Evolutionary conservation across 768 basidiomycete species (phyloP).

Genomic region (Russula sp.): DNA sequence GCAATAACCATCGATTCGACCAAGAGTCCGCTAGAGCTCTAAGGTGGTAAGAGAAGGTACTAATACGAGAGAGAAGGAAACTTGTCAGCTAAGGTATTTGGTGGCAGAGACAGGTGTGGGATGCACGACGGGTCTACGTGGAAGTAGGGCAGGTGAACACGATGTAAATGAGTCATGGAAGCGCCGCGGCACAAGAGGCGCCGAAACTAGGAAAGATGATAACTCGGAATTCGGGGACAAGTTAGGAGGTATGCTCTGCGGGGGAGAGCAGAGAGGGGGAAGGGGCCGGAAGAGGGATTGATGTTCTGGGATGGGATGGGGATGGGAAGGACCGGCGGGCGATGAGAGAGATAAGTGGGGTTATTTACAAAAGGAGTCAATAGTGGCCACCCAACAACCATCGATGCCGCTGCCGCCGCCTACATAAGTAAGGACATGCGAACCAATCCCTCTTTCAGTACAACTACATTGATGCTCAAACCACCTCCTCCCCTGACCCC

Average conservation of each 20-base stretch:
- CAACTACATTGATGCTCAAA: slow-evolving; percentile 21
- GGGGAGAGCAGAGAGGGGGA: slow-evolving; percentile 28
- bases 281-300: neutral
- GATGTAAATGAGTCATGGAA: slow-evolving; percentile 6
- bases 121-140: slow-evolving; percentile 53
- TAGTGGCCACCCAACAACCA: slow-evolving; percentile 10
- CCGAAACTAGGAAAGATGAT: too few relatives aligned
- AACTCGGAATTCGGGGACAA: slow-evolving; percentile 19
- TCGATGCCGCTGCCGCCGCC: slow-evolving; percentile 10
- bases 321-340: neutral
- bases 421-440: slow-evolving; percentile 16
- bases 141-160: slow-evolving; percentile 18
- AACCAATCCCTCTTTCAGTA: slow-evolving; percentile 18
- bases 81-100: neutral
- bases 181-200: neutral
- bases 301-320: neutral
- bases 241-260: slow-evolving; percentile 34
- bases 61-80: neutral
- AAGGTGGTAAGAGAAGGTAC: neutral
- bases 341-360: slow-evolving; percentile 10
- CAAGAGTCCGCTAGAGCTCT: neutral
- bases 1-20: too few relatives aligned
- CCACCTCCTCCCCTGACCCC: slow-evolving; percentile 20
- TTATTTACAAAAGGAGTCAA: slow-evolving; percentile 15
- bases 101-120: slow-evolving; percentile 42